Evolutionary conservation across 441 rosid species (phyloP), one percentile per base, ranked within the genome.

Genomic region (Gossypium schwendimanii): DNA sequence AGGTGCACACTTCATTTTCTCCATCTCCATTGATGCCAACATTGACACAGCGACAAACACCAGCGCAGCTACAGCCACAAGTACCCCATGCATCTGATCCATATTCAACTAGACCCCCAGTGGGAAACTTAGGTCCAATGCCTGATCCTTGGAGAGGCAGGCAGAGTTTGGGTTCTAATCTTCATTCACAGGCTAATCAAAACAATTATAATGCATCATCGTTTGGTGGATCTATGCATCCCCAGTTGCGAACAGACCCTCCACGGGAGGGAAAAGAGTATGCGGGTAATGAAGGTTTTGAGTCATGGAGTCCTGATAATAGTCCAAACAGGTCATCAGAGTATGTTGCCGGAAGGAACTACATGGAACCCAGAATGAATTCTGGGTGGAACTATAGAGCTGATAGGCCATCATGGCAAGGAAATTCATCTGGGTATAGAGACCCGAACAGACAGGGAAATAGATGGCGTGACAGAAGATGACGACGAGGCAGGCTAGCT

Each of bases 241-340:
- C 75, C 71, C 86, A 69, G 73, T 21, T 76, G 69, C 73, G 61
- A 63, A 70, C 85, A 54, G 85, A 78, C 72, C 63, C 58, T 75
- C 63, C 50, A 3, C 21, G 76, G 76, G 87, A 81, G 50, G 86
- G 84, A 77, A 86, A 85, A 60, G 83, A 75, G 69, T 70, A 76
- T 71, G 71, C 24, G 2, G 62, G 80, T 33, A 73, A 75, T 67
- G 85, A 79, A 15, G 98, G 84, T 26, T 90, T 77, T 63, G 97
- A 91, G 76, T 92, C 98, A 2, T 92, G 97, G 97, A 91, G 97
- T 81, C 97, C 95, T 0, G 97, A 94, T 53, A 77, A 87, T 74
- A 94, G 97, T 75, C 97, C 90, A 50, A 81, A 59, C 20, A 84
- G 85, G 77, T 58, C 78, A 47, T 72, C 81, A 0, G 82, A 74